Evolutionary conservation across 257 asterid species (phyloP).

Genomic region (Scutellaria minor): DNA sequence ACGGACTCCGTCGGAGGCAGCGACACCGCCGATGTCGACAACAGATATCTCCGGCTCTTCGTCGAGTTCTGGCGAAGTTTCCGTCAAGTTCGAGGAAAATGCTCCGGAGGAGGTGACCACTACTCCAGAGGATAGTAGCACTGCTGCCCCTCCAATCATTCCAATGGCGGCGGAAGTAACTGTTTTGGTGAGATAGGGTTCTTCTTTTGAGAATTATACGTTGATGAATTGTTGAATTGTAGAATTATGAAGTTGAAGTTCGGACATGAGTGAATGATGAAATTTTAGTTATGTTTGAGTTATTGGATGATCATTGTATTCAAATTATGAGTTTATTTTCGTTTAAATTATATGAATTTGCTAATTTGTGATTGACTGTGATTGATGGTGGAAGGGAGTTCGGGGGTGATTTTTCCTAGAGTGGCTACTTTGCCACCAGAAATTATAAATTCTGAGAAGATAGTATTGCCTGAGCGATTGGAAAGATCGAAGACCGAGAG

Average conservation of each 20-base stretch:
- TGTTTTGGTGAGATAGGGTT: conserved; percentile 58
- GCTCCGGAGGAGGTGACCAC: conserved; percentile 32
- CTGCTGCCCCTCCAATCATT: conserved; percentile 33
- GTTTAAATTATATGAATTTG: conserved; percentile 13
- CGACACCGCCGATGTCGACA: conserved; percentile 48
- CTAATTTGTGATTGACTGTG: conserved; percentile 28
- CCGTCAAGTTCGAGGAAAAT: conserved; percentile 51
- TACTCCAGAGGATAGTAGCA: conserved; percentile 29
- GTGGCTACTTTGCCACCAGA: conserved; percentile 58
- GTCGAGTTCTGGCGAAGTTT: conserved; percentile 56
- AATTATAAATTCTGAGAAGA: conserved; percentile 45
- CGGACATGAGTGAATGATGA: background rate
- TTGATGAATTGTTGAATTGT: too few relatives aligned
- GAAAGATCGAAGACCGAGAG: conserved; percentile 76
- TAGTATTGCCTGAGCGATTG: conserved; percentile 46
- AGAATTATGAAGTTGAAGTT: too few relatives aligned
- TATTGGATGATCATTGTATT: background rate
- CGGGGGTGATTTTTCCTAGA: conserved; percentile 42
- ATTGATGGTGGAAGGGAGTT: conserved; percentile 52
- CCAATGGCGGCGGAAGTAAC: conserved; percentile 49
- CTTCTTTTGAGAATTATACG: too few relatives aligned
- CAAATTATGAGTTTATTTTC: conserved; percentile 11
- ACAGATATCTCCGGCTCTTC: conserved; percentile 43
- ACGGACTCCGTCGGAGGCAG: conserved; percentile 44
- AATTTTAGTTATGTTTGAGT: background rate